These are phyloP conservation scores for Stephanodiscus triporus DNA, from an alignment of 108 stramenopile species.

Conservation along the genomic window DNA sequence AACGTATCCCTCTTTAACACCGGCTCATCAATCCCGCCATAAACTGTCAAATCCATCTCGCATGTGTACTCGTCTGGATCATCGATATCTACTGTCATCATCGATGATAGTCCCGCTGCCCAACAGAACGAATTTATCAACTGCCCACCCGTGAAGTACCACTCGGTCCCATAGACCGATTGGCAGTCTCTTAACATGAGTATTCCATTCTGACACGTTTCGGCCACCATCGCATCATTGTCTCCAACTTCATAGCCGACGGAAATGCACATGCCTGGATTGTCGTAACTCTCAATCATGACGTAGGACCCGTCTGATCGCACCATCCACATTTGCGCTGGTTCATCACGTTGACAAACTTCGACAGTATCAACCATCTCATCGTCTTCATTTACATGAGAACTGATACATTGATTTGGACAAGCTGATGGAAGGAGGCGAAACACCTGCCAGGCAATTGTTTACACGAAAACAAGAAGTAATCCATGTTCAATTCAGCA, in stretches of 20 bases:
- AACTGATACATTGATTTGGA: constrained; percentile 36
- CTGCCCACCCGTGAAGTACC: constrained; percentile 53
- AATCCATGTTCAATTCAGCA: background rate
- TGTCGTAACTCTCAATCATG: constrained; percentile 37
- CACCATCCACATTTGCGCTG: constrained; percentile 37
- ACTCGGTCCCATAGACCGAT: constrained; percentile 30
- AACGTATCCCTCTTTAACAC: constrained; percentile 42
- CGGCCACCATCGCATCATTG: constrained; percentile 13
- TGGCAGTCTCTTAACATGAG: constrained; percentile 40
- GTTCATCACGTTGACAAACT: constrained; percentile 13
- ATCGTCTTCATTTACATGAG: constrained; percentile 12
- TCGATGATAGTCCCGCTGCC: constrained; percentile 36
- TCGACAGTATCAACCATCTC: constrained; percentile 26
- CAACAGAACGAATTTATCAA: constrained; percentile 39
- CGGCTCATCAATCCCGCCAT: constrained; percentile 19
- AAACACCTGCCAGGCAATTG: constrained; percentile 16
- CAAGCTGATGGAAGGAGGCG: constrained; percentile 38
- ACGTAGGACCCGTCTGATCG: constrained; percentile 45
- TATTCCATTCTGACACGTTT: constrained; percentile 30
- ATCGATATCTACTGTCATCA: constrained; percentile 28
- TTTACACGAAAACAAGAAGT: background rate
- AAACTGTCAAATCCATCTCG: constrained; percentile 20
- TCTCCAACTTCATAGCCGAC: constrained; percentile 39
- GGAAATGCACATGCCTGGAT: constrained; percentile 33
- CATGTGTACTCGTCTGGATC: constrained; percentile 10